Evolutionary conservation across 441 rosid genomes (phyloP).

Genomic region (Arabidopsis lyrata): DNA sequence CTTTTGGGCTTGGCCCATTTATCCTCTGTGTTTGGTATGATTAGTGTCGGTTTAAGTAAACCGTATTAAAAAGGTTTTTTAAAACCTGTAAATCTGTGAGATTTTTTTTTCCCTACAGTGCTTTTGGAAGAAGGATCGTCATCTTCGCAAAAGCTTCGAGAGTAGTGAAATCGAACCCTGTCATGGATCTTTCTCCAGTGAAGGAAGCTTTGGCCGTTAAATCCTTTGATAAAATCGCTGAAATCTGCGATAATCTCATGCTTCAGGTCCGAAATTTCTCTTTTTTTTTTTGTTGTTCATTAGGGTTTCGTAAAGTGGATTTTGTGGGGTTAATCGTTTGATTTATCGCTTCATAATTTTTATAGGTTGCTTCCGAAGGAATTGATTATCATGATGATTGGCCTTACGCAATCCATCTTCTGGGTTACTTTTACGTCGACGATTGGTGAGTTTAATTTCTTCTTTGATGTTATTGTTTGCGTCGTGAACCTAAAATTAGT

Average conservation of each 20-base stretch:
- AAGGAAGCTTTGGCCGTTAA: conserved; percentile 67
- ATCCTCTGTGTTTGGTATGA: not conserved
- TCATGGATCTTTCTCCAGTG: conserved; percentile 68
- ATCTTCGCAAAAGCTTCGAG: conserved; percentile 1
- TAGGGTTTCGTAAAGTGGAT: not conserved
- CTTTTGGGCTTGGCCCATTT: conserved; percentile 27
- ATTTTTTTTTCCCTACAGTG: not conserved
- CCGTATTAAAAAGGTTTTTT: not conserved
- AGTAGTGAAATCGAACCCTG: conserved; percentile 11
- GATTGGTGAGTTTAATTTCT: conserved; percentile 62
- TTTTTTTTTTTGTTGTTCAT: not conserved
- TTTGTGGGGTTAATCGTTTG: not conserved
- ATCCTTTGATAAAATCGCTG: conserved; percentile 73
- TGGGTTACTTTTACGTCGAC: conserved; percentile 70
- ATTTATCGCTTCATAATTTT: not conserved
- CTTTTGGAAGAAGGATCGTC: conserved; percentile 16
- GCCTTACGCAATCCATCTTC: conserved; percentile 89
- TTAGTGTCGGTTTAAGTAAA: not conserved
- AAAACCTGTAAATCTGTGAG: conserved; percentile 1
- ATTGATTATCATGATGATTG: conserved; percentile 76
- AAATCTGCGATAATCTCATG: conserved; percentile 81
- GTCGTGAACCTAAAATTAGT: not conserved
- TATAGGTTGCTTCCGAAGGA: conserved; percentile 77
- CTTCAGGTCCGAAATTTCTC: conserved; percentile 56
- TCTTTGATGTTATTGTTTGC: conserved; percentile 3